Percentiles rank a stretch among this genome's conserved stretches.
Evolutionary conservation across 78 protist genomes (phyloP).

Genomic region (Goniomonas avonlea): DNA sequence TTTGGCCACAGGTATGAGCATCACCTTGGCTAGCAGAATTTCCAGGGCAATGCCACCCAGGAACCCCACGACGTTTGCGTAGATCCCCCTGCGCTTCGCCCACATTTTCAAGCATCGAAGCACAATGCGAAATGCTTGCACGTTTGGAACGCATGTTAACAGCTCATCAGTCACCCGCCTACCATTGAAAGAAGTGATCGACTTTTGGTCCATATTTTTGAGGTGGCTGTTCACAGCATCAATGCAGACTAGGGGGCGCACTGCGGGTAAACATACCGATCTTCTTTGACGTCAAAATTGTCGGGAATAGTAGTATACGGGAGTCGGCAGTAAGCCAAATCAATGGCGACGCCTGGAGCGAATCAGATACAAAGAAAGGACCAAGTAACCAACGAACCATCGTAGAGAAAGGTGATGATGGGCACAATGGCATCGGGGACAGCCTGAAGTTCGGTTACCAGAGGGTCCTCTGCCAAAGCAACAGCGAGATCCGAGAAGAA

Average conservation of each 20-base stretch:
- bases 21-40: constrained; percentile 10
- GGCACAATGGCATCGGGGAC: constrained; percentile 11
- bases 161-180: constrained; percentile 12
- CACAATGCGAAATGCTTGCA: neutral
- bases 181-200: constrained; percentile 10
- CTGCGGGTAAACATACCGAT: neutral
- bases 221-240: neutral
- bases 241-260: no score
- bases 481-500: neutral
- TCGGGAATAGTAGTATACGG: neutral
- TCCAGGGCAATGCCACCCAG: constrained; percentile 20
- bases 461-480: neutral
- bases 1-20: no score
- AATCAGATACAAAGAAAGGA: neutral
- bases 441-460: neutral
- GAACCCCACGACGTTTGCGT: constrained; percentile 21
- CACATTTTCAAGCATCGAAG: constrained; percentile 21
- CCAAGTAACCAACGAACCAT: neutral
- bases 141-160: neutral
- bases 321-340: neutral
- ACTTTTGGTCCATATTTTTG: neutral
- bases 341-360: constrained; percentile 15
- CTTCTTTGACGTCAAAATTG: constrained; percentile 12
- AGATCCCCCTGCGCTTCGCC: constrained; percentile 19
- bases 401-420: neutral